phyloP scores from a whole-genome alignment of 1,139 yeast genomes.

The Hemisphaericaspora xylanilytica region DNA sequence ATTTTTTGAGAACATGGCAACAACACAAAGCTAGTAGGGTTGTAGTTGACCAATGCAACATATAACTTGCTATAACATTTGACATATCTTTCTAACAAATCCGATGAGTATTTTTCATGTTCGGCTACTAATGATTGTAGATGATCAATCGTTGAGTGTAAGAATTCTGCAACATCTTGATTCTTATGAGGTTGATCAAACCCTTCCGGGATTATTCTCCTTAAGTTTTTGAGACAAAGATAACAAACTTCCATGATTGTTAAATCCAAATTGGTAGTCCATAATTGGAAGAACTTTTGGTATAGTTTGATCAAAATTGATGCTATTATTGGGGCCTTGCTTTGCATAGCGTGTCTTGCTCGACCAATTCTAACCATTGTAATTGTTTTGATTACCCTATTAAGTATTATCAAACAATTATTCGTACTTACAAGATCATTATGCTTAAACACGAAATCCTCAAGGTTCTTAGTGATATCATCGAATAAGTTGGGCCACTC shows the following conservation, averaged over 20 bases:
- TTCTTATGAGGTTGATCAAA: constrained; percentile 65
- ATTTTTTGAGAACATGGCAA: constrained; percentile 64
- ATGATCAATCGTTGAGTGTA: constrained; percentile 57
- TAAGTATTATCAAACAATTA: constrained; percentile 63
- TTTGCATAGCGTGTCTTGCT: constrained; percentile 74
- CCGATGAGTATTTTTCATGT: constrained; percentile 55
- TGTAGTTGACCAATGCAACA: constrained; percentile 50
- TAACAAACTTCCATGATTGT: constrained; percentile 70
- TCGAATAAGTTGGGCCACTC: constrained; percentile 85
- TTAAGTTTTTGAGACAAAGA: constrained; percentile 66
- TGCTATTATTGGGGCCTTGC: constrained; percentile 61
- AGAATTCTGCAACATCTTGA: constrained; percentile 57
- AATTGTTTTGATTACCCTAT: constrained; percentile 73
- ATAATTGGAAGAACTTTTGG: constrained; percentile 54
- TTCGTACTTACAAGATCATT: constrained; percentile 53
- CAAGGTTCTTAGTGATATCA: constrained; percentile 41
- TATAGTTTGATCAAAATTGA: constrained; percentile 62
- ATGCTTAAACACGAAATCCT: constrained; percentile 45
- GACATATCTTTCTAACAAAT: constrained; percentile 65
- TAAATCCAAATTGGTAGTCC: constrained; percentile 51
- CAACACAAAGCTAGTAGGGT: constrained; percentile 71
- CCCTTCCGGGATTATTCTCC: constrained; percentile 77
- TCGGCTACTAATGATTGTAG: constrained; percentile 53
- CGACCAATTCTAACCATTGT: constrained; percentile 80
- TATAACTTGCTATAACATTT: constrained; percentile 77